phyloP scores from a whole-genome alignment of 1,139 yeast genomes.

The Yamadazyma blattariae region DNA sequence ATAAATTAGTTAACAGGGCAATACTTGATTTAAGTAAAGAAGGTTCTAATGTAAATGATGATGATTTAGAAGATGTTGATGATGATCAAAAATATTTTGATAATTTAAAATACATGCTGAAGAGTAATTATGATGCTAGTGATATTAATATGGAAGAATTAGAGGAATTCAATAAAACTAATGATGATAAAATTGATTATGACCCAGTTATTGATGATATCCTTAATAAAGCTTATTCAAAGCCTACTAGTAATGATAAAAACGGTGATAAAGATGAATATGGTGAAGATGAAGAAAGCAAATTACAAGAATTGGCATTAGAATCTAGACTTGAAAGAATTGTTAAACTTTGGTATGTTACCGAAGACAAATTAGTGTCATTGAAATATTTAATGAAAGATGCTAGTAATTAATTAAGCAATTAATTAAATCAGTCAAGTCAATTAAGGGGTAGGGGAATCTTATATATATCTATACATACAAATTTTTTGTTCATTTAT shows the following conservation, averaged over 20 bases:
- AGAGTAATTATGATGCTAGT: conserved; percentile 2
- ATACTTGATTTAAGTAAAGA: conserved; percentile 27
- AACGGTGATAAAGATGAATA: conserved; percentile 21
- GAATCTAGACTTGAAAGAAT: conserved; percentile 54
- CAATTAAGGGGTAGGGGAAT: too few relatives aligned
- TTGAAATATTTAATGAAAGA: conserved; percentile 18
- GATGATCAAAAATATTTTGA: conserved; percentile 15
- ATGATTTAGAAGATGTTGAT: conserved; percentile 8
- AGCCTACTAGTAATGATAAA: background rate
- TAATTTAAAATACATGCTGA: conserved; percentile 8
- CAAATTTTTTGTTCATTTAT: too few relatives aligned
- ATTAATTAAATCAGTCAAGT: too few relatives aligned
- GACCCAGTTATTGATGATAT: conserved; percentile 6
- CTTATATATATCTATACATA: too few relatives aligned
- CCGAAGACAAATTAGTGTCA: conserved; percentile 49
- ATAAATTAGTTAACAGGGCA: conserved; percentile 55
- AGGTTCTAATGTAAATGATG: conserved; percentile 5
- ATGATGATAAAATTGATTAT: conserved; percentile 7
- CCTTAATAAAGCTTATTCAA: background rate
- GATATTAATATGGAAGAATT: conserved; percentile 8
- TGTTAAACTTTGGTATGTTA: conserved; percentile 59
- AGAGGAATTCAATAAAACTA: conserved; percentile 4
- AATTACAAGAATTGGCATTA: conserved; percentile 24
- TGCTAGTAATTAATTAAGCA: too few relatives aligned
- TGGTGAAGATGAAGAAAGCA: conserved; percentile 24